Evolutionary conservation across 768 basidiomycete genomes (phyloP).

Genomic region (Tricholoma terreum): DNA sequence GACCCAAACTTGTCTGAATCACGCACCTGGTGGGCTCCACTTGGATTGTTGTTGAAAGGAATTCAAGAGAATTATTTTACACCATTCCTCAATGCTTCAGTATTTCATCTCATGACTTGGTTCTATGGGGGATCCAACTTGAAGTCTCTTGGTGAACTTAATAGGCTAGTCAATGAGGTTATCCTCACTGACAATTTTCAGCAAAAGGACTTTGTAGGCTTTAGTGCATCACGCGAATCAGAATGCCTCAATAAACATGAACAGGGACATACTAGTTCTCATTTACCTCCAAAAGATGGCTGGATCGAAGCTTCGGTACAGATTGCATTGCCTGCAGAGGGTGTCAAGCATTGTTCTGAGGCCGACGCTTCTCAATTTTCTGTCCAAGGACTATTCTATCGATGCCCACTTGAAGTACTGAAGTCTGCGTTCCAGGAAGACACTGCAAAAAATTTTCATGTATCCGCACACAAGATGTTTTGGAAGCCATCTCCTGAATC

Average conservation of each 20-base stretch:
- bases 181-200: conserved; percentile 18
- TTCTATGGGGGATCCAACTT: conserved; percentile 22
- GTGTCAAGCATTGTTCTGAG: conserved; percentile 16
- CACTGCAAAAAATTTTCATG: conserved; percentile 6
- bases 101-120: conserved; percentile 30
- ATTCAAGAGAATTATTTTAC: conserved; percentile 6
- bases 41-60: neutral
- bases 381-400: neutral
- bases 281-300: conserved; percentile 7
- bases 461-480: conserved; percentile 11
- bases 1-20: neutral
- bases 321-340: conserved; percentile 18
- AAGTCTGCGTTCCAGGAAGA: conserved; percentile 10
- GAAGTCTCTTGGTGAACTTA: conserved; percentile 17
- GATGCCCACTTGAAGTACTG: conserved; percentile 9
- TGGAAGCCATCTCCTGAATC: conserved; percentile 9
- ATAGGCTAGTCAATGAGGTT: conserved; percentile 23
- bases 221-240: conserved; percentile 15
- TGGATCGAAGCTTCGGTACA: conserved; percentile 22
- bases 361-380: neutral
- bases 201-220: conserved; percentile 15
- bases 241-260: conserved; percentile 12
- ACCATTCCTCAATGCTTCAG: conserved; percentile 22
- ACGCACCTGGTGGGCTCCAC: neutral
- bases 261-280: neutral